These are phyloP conservation scores for Betula pendula DNA, from an alignment of 306 rosid genomes.

Conservation along the genomic window DNA sequence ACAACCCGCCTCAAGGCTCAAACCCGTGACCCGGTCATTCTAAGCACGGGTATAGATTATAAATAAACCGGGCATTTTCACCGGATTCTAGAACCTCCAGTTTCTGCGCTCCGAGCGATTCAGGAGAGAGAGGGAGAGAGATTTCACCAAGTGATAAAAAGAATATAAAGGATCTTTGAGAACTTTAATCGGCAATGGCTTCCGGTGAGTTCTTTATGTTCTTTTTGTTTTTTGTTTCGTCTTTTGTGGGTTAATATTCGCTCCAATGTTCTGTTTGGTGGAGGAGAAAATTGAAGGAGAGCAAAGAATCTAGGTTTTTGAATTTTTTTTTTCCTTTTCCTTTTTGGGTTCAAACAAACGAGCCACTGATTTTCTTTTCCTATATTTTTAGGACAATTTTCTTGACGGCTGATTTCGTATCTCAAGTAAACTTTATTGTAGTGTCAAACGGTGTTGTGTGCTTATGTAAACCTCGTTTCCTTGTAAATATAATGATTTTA, in stretches of 20 bases:
- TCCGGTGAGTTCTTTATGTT: slow-evolving; percentile 6
- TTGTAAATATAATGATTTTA: background rate
- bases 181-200: slow-evolving; percentile 7
- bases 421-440: background rate
- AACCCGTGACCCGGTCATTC: background rate
- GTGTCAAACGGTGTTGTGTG: too few relatives aligned
- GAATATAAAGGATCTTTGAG: background rate
- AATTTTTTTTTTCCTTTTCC: background rate
- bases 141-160: background rate
- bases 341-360: background rate
- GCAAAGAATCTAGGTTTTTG: background rate
- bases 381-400: background rate
- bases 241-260: background rate
- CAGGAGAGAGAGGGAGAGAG: background rate
- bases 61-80: background rate
- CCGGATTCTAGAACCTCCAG: background rate
- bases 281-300: background rate
- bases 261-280: background rate
- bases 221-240: background rate
- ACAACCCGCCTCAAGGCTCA: background rate
- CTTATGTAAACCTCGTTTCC: background rate
- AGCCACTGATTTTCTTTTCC: background rate
- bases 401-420: background rate
- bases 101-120: background rate
- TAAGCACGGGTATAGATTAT: background rate